Conservation (phyloP, 2,329 filamentous ascomycete genomes). For the Sporothrix dimorphospora region DNA sequence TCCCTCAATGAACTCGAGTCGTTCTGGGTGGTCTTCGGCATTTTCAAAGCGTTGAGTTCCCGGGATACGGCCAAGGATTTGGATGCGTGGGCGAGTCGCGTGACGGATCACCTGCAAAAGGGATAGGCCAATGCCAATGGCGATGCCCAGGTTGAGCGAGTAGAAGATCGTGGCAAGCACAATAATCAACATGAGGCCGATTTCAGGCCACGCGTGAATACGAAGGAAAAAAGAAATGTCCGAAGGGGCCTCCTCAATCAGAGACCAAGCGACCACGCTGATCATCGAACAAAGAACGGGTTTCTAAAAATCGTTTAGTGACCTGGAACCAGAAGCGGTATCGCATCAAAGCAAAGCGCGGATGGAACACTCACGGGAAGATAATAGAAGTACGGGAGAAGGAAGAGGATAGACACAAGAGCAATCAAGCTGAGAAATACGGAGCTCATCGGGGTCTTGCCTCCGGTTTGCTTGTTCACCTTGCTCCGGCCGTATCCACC, state of each 20-base stretch:
- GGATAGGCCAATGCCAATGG: conserved; percentile 88
- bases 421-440: conserved; percentile 84
- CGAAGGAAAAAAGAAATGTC: conserved; percentile 88
- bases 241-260: conserved; percentile 93
- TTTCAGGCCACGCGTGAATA: conserved; percentile 83
- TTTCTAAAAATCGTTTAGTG: conserved; percentile 61
- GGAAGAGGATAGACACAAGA: conserved; percentile 75
- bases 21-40: conserved; percentile 71
- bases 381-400: conserved; percentile 92
- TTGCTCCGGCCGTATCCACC: conserved; percentile 96
- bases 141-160: conserved; percentile 90
- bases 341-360: background rate
- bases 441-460: conserved; percentile 90
- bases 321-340: background rate
- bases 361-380: conserved; percentile 70
- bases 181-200: conserved; percentile 86
- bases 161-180: conserved; percentile 93
- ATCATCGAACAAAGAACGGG: conserved; percentile 93
- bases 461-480: conserved; percentile 89
- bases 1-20: conserved; percentile 86
- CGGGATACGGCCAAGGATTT: conserved; percentile 88
- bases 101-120: conserved; percentile 88
- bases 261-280: conserved; percentile 88
- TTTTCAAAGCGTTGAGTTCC: conserved; percentile 85
- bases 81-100: conserved; percentile 88